A percentile compares a stretch with the other conserved stretches of the same genome.
Conservation (phyloP, 441 rosid species). For the Syzygium malaccense region DNA sequence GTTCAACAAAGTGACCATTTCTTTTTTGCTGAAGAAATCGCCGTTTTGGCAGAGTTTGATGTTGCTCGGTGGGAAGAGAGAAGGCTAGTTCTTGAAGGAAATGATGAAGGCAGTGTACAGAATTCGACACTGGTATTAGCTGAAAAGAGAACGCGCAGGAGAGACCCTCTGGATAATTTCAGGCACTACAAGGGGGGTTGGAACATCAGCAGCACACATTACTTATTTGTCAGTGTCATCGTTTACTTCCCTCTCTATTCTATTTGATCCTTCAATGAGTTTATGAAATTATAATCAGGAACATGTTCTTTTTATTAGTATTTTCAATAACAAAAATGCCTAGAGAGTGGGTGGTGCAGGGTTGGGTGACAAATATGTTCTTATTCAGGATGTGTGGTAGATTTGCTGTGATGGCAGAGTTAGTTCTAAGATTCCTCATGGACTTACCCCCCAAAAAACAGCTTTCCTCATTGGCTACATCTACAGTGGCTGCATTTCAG, state of each 20-base stretch:
- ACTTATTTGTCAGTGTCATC: not conserved
- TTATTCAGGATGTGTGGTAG: not conserved
- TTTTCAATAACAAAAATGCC: not conserved
- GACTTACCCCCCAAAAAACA: not conserved
- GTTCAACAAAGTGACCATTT: not conserved
- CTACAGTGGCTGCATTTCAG: not conserved
- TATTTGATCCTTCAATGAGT: not conserved
- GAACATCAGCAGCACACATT: slow-evolving; percentile 1
- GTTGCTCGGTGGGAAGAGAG: not conserved
- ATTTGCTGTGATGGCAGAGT: not conserved
- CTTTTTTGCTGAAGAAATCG: not conserved
- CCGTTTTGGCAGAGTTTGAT: not conserved
- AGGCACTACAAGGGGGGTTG: not conserved
- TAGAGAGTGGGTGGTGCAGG: not conserved
- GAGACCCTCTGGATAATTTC: not conserved
- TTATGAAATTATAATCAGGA: not conserved
- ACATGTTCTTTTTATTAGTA: not conserved
- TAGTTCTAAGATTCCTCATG: not conserved
- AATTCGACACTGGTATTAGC: not conserved
- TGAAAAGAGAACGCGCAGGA: not conserved
- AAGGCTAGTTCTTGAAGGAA: not conserved
- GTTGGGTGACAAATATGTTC: not conserved
- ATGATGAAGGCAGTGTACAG: not conserved
- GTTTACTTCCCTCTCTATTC: not conserved
- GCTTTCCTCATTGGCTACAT: not conserved